Conservation (phyloP, 2,329 filamentous ascomycete genomes). For the Lecanosticta acicola region DNA sequence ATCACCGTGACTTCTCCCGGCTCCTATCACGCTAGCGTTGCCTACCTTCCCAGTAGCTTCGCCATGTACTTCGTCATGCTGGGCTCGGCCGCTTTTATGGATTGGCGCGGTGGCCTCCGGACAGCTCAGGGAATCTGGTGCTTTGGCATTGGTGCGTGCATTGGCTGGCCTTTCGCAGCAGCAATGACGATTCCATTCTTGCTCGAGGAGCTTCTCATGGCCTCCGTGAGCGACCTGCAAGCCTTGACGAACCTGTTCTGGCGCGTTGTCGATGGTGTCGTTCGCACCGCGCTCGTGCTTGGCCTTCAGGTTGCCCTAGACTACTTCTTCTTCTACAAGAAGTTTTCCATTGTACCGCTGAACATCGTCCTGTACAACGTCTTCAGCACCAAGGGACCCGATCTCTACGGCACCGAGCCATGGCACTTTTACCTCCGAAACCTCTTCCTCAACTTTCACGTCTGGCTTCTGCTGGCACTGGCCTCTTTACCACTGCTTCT, state of each 20-base stretch:
- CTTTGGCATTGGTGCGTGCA: slow-evolving; percentile 76
- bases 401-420: slow-evolving; percentile 91
- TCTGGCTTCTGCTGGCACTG: slow-evolving; percentile 82
- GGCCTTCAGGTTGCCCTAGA: slow-evolving; percentile 67
- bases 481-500: slow-evolving; percentile 68
- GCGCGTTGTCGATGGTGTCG: slow-evolving; percentile 61
- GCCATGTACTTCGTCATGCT: slow-evolving; percentile 92
- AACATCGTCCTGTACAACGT: slow-evolving; percentile 97
- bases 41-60: slow-evolving; percentile 89
- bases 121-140: slow-evolving; percentile 81
- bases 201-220: slow-evolving; percentile 64
- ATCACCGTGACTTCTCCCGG: slow-evolving; percentile 75
- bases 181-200: slow-evolving; percentile 77
- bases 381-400: slow-evolving; percentile 71
- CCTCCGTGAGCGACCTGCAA: slow-evolving; percentile 36
- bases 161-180: slow-evolving; percentile 92
- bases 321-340: slow-evolving; percentile 82
- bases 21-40: slow-evolving; percentile 84
- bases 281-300: slow-evolving; percentile 62
- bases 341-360: slow-evolving; percentile 69
- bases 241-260: slow-evolving; percentile 51
- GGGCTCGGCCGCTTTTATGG: slow-evolving; percentile 82
- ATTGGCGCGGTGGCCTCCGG: slow-evolving; percentile 73
- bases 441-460: slow-evolving; percentile 85
- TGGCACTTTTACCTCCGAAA: slow-evolving; percentile 97